These are phyloP conservation scores for Mycena albidolilacea DNA, from an alignment of 768 basidiomycete genomes.

Conservation along the genomic window DNA sequence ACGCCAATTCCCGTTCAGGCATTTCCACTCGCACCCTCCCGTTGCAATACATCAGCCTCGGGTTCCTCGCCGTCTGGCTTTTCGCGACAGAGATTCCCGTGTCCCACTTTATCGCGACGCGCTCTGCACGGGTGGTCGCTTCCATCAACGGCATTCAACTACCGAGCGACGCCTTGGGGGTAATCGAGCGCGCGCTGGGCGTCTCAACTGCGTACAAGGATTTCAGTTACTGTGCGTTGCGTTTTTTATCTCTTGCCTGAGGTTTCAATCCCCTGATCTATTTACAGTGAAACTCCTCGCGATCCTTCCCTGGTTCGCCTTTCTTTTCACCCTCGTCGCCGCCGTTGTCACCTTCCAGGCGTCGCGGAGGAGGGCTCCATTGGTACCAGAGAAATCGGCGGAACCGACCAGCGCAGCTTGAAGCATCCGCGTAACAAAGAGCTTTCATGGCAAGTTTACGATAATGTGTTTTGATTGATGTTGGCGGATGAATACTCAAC, in stretches of 20 bases:
- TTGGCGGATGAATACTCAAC: too few relatives aligned
- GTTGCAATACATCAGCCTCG: conserved; percentile 55
- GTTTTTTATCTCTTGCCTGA: not conserved
- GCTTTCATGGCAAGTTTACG: too few relatives aligned
- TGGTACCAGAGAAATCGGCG: not conserved
- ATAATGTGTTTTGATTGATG: too few relatives aligned
- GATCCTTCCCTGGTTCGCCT: conserved; percentile 68
- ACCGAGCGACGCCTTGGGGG: conserved; percentile 53
- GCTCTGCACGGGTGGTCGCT: conserved; percentile 61
- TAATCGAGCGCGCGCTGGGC: conserved; percentile 54
- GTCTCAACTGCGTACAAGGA: conserved; percentile 59
- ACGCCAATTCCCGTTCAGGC: conserved; percentile 38
- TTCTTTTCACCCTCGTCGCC: conserved; percentile 56
- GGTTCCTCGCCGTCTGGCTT: conserved; percentile 62
- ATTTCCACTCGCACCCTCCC: conserved; percentile 47
- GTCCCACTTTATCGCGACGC: conserved; percentile 61
- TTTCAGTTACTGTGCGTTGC: conserved; percentile 62
- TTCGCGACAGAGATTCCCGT: conserved; percentile 65
- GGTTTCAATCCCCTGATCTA: not conserved
- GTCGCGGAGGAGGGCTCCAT: conserved; percentile 20
- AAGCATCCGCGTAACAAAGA: not conserved
- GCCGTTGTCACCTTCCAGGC: conserved; percentile 53
- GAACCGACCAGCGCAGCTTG: not conserved
- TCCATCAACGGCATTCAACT: conserved; percentile 55
- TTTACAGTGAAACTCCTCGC: conserved; percentile 62